Evolutionary conservation across 2,329 filamentous ascomycete genomes (phyloP), one percentile per base, ranked within the genome.

Genomic region (Aureobasidium zeae): DNA sequence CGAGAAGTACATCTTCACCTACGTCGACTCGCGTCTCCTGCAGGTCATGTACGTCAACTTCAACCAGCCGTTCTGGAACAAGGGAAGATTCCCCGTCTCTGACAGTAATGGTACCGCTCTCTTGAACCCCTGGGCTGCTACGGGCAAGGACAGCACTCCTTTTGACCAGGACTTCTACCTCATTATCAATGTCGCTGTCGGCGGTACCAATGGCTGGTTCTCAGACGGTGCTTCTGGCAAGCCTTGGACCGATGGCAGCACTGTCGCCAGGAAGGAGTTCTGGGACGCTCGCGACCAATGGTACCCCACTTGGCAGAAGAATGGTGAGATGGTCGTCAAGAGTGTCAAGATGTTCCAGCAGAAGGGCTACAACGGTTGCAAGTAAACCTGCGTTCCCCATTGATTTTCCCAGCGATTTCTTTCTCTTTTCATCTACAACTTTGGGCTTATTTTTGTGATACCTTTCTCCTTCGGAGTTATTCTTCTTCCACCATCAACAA

Each of bases 1-100:
- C 39, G 75, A 89, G 54, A 89, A 88, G 62, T 91, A 93, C 61
- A 68, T 91, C 48, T 93, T 89, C 67, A 88, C 83, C 17, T 93
- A 87, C 59, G 73, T 93, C 67, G 82, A 91, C 70, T 81, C 76
- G 33, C 79, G 83, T 10, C 74, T 93, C 15, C 69, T 87, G 20
- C 84, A 89, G 60, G 83, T 89, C 39, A 72, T 86, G 49, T 93
- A 87, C 68, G 80, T 76, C 53, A 83, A 63, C 47, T 63, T 63
- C 53, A 52, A 62, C 52, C 54, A 57, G 50, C 56, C 59, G 5
- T 58, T 65, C 50, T 66, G 62, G 61, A 44, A 58, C n/a, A 57
- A 57, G 43, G 63, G 61, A 20, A 49, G 62, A 42, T 65, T 65
- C 49, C 57, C 60, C 8, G 50, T 49, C 12, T 44, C 57, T 6